Evolutionary conservation across 129 eudicot species (phyloP).

Genomic region (Helichrysum umbraculigerum): DNA sequence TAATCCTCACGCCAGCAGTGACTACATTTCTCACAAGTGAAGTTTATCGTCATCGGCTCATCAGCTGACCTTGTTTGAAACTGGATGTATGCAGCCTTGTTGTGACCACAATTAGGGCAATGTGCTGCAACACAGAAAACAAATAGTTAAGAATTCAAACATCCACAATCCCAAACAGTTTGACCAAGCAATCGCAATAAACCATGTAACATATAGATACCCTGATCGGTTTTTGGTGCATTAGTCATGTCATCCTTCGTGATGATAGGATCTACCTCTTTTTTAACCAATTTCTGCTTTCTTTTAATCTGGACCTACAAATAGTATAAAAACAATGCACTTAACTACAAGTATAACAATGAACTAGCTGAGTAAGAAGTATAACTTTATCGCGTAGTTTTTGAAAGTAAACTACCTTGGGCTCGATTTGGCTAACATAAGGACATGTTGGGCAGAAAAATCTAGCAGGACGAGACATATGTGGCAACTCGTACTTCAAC

Average conservation of each 20-base stretch:
- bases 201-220: constrained; percentile 26
- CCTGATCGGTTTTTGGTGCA: constrained; percentile 57
- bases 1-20: constrained; percentile 67
- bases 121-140: constrained; percentile 39
- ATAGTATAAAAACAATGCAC: not conserved
- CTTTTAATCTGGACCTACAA: constrained; percentile 67
- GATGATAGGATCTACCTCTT: constrained; percentile 63
- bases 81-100: constrained; percentile 53
- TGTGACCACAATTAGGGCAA: constrained; percentile 62
- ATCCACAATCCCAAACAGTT: not conserved
- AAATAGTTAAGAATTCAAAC: not conserved
- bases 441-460: constrained; percentile 81
- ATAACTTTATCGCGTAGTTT: not conserved
- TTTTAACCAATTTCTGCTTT: constrained; percentile 57
- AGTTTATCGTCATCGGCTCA: constrained; percentile 77
- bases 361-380: not conserved
- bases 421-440: constrained; percentile 54
- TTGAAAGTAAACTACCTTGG: constrained; percentile 42
- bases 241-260: constrained; percentile 54
- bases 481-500: constrained; percentile 67
- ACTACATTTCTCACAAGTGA: constrained; percentile 54
- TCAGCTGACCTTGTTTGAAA: constrained; percentile 85
- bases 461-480: constrained; percentile 48
- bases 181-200: not conserved
- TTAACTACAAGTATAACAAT: constrained; percentile 6